Evolutionary conservation across 306 rosid genomes (phyloP).

Genomic region (Datisca glomerata): DNA sequence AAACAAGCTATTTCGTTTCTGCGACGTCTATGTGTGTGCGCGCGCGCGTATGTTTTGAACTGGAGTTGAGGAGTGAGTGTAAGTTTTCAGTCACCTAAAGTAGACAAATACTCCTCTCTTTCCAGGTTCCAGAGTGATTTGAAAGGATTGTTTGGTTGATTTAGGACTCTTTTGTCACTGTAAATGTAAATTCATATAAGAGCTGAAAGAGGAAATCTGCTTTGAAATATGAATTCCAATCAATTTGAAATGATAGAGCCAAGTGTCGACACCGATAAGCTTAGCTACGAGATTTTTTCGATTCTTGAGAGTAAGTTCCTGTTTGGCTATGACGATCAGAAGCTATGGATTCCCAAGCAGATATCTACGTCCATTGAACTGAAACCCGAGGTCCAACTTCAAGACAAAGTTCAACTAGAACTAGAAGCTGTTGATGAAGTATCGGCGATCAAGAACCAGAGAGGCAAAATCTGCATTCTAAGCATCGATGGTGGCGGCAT

Average conservation of each 20-base stretch:
- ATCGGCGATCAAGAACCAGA: slow-evolving; percentile 74
- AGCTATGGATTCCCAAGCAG: slow-evolving; percentile 89
- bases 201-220: too few relatives aligned
- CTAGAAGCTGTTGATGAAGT: slow-evolving; percentile 12
- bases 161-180: too few relatives aligned
- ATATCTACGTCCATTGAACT: slow-evolving; percentile 30
- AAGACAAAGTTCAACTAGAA: slow-evolving; percentile 2
- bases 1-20: too few relatives aligned
- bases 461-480: slow-evolving; percentile 91
- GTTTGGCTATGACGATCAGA: slow-evolving; percentile 87
- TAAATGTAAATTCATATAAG: too few relatives aligned
- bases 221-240: slow-evolving; percentile 26
- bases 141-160: too few relatives aligned
- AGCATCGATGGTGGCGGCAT: slow-evolving; percentile 91
- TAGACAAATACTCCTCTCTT: too few relatives aligned
- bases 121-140: too few relatives aligned
- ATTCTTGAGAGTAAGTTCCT: slow-evolving; percentile 91
- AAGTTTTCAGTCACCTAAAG: too few relatives aligned
- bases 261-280: slow-evolving; percentile 70
- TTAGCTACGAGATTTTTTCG: slow-evolving; percentile 86
- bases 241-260: slow-evolving; percentile 53
- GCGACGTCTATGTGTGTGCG: too few relatives aligned
- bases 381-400: slow-evolving; percentile 14
- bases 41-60: too few relatives aligned
- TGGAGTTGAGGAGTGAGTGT: too few relatives aligned